Percentiles rank a stretch among this genome's conserved stretches.
phyloP scores from a whole-genome alignment of 306 rosid genomes.

The Cicer cuneatum region DNA sequence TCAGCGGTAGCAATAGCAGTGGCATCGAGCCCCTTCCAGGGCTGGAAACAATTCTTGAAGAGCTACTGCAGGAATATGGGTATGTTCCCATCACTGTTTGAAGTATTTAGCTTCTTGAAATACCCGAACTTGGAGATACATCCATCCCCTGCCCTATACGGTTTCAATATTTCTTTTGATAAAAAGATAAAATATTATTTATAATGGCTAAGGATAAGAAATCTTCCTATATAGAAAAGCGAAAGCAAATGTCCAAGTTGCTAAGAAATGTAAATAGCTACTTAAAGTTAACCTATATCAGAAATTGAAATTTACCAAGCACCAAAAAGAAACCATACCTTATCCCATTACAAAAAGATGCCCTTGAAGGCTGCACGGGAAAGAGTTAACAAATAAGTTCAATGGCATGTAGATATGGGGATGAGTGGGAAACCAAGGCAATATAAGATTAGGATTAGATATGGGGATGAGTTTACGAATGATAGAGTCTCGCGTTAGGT shows the following conservation, averaged over 20 bases:
- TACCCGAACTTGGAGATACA: slow-evolving; percentile 13
- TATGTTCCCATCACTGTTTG: slow-evolving; percentile 45
- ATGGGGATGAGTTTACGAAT: not conserved
- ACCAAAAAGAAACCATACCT: not conserved
- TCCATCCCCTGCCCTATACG: slow-evolving; percentile 10
- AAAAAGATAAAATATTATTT: not conserved
- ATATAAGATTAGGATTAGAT: not conserved
- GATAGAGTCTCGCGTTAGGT: not conserved
- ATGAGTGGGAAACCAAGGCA: not conserved
- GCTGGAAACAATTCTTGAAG: slow-evolving; percentile 79
- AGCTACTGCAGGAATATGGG: slow-evolving; percentile 85
- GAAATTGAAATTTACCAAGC: slow-evolving; percentile 4
- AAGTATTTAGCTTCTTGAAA: not conserved
- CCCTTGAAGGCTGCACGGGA: slow-evolving; percentile 7
- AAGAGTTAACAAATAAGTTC: not conserved
- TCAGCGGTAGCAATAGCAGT: slow-evolving; percentile 40
- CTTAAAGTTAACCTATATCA: not conserved
- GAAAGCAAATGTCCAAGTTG: not conserved
- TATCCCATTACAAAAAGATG: slow-evolving; percentile 7
- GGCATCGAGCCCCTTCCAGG: slow-evolving; percentile 89
- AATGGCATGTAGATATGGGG: not conserved
- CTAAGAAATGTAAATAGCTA: not conserved
- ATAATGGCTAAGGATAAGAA: not conserved
- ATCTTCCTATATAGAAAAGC: not conserved
- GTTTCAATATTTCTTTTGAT: slow-evolving; percentile 15